A percentile compares a stretch with the other conserved stretches of the same genome.
These are phyloP conservation scores for Phytopythium aichiense DNA, from an alignment of 352 stramenopile species.

Conservation along the genomic window DNA sequence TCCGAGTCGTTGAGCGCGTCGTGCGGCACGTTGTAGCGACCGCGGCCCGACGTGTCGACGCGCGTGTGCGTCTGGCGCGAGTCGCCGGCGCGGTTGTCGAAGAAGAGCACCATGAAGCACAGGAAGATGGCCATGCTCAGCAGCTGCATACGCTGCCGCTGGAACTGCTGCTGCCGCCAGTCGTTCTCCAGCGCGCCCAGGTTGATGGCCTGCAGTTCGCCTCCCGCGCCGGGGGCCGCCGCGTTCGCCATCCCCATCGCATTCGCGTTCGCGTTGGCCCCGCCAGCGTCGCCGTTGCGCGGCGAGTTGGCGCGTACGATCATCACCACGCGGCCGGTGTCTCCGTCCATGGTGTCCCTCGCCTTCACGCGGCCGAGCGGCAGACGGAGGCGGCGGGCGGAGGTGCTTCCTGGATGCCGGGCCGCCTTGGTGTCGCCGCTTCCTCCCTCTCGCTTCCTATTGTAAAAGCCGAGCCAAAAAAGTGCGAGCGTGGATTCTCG, in stretches of 20 bases:
- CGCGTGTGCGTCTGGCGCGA: conserved; percentile 22
- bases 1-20: conserved; percentile 66
- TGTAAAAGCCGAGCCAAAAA: background rate
- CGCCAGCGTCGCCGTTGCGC: conserved; percentile 17
- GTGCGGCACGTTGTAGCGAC: conserved; percentile 35
- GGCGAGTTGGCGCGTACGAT: conserved; percentile 68
- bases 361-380: no score
- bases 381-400: no score
- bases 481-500: background rate
- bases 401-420: no score
- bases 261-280: background rate
- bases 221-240: background rate
- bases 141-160: conserved; percentile 85
- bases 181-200: conserved; percentile 69
- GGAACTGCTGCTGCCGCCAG: conserved; percentile 83
- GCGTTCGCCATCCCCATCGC: background rate
- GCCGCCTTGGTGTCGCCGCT: no score
- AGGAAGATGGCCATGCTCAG: conserved; percentile 86
- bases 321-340: conserved; percentile 69
- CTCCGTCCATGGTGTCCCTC: conserved; percentile 24
- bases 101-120: conserved; percentile 86
- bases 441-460: conserved; percentile 2
- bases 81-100: conserved; percentile 67
- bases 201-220: conserved; percentile 39
- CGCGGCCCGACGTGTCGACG: conserved; percentile 17